Base-by-base conservation (phyloP, 129 eudicot genomes). In the Flaveria linearis region DNA sequence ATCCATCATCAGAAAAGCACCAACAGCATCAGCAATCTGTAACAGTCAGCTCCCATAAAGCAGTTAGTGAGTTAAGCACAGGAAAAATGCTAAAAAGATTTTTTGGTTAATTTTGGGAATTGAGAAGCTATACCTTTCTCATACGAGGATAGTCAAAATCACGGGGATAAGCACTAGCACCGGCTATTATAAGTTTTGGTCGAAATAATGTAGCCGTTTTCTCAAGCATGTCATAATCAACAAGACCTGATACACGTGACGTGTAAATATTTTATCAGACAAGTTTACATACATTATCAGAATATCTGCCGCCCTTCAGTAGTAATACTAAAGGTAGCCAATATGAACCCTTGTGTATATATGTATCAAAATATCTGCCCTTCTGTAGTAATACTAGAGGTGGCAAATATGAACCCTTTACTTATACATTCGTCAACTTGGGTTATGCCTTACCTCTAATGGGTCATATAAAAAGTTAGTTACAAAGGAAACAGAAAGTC, bases 91-190 rank as follows among this genome's bases (percentile, higher is more conserved):
- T 70, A 28, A 5, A 5, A 5, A 61, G 10, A 33, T 7, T 14
- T 49, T 62, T 41, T 25, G 26, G 68, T 62, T 46, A 72, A 5
- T 63, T 14, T 16, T 18, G 14, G 20, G 67, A 12, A 42, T 20
- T 36, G 12, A 33, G 15, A 50, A 78, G 22, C 73, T 45, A 68
- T 82, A 90, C 98, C 96, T 89, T 89, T 86, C 98, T 94, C 88
- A 94, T 85, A 73, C 97, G 93, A 45, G 97, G 93, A 84, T 91
- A 91, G 80, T 94, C 97, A 84, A 94, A 91, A 84, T 94, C 97
- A 75, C 98, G 91, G 43, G 98, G 90, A 80, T 94, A 91, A 82
- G 98, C 98, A 91, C 98, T 94, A 65, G 98, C 98, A 50, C 98
- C 98, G 56, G 97, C 98, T 83, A 94, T 91, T 33, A 94, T 94